phyloP scores from a whole-genome alignment of 306 rosid species.

The Parietaria judaica region DNA sequence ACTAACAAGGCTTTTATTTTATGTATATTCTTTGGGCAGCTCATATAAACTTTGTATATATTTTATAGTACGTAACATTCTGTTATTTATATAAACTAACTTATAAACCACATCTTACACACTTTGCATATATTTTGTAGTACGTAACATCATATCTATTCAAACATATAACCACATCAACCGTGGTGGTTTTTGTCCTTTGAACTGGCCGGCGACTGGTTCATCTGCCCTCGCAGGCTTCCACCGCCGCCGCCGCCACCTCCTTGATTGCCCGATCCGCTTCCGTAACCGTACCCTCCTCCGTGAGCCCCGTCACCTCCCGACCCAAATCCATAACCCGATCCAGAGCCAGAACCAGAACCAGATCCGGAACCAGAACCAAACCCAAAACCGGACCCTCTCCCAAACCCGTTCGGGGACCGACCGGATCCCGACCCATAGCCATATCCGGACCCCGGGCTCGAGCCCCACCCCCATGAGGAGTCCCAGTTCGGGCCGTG shows the following conservation, averaged over 20 bases:
- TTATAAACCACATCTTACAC: background rate
- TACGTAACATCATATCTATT: background rate
- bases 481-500: conserved; percentile 73
- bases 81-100: too few relatives aligned
- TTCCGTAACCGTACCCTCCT: conserved; percentile 51
- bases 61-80: too few relatives aligned
- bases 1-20: too few relatives aligned
- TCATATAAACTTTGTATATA: too few relatives aligned
- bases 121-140: background rate
- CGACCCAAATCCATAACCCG: conserved; percentile 48
- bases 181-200: conserved; percentile 28
- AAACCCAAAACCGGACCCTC: conserved; percentile 49
- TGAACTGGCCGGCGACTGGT: conserved; percentile 12
- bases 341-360: conserved; percentile 52
- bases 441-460: conserved; percentile 65
- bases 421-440: conserved; percentile 73
- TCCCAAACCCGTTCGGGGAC: conserved; percentile 46
- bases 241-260: conserved; percentile 1
- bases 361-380: conserved; percentile 65
- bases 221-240: conserved; percentile 16
- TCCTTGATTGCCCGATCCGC: conserved; percentile 34
- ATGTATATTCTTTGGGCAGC: too few relatives aligned
- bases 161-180: conserved; percentile 12
- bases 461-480: conserved; percentile 81
- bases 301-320: conserved; percentile 50